A percentile compares a stretch with the other conserved stretches of the same genome.
Conservation (phyloP, 768 basidiomycete species). For the Trametes coccinea region DNA sequence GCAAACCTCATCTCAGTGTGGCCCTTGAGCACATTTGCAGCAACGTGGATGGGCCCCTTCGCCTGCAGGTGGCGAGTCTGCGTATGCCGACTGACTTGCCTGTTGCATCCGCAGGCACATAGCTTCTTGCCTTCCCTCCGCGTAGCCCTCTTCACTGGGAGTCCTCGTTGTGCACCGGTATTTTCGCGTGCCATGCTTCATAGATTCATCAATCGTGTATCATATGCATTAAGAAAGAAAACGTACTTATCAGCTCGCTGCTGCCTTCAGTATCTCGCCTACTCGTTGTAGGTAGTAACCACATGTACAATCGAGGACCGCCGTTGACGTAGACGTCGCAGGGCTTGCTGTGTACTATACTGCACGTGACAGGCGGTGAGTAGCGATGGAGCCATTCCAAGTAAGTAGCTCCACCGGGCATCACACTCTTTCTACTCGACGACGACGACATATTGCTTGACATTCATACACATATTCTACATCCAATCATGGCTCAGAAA, state of each 20-base stretch:
- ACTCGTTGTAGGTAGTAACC: not conserved
- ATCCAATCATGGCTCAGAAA: not conserved
- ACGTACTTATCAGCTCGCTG: not conserved
- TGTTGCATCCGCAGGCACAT: not conserved
- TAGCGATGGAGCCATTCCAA: not conserved
- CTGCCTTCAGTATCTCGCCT: not conserved
- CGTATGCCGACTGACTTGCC: not conserved
- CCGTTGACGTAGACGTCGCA: not conserved
- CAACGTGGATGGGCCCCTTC: not conserved
- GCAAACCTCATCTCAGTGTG: not conserved
- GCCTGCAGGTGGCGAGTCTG: not conserved
- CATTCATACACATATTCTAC: not conserved
- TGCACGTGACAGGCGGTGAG: not conserved
- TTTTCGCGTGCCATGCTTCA: not conserved
- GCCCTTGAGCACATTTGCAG: not conserved
- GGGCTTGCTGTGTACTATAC: not conserved
- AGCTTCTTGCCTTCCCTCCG: not conserved
- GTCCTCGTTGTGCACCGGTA: not conserved
- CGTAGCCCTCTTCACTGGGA: not conserved
- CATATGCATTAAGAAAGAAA: not conserved
- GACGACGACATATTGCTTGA: not conserved
- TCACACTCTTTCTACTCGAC: not conserved
- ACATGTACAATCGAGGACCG: not conserved
- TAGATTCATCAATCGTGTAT: not conserved
- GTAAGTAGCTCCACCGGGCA: not conserved